Conservation (phyloP, 768 basidiomycete species). For the Leucosporidium scottii region DNA sequence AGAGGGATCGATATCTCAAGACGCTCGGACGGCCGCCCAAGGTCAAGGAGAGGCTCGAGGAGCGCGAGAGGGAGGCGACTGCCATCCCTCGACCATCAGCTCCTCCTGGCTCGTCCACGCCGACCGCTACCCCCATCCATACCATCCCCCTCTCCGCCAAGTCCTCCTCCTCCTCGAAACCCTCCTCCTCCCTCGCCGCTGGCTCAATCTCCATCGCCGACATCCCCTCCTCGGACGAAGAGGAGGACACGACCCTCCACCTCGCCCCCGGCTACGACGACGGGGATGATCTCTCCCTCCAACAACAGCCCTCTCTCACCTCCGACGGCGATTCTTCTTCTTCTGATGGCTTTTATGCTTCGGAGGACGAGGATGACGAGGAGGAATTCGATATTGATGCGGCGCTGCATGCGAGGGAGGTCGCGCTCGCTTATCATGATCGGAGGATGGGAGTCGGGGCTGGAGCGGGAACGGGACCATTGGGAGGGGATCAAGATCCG, state of each 20-base stretch:
- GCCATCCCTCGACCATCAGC: neutral
- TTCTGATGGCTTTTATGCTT: constrained; percentile 10
- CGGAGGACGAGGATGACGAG: constrained; percentile 8
- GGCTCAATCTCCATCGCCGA: constrained; percentile 16
- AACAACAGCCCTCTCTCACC: constrained; percentile 3
- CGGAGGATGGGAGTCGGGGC: constrained; percentile 22
- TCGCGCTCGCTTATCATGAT: constrained; percentile 31
- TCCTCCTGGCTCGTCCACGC: too few species aligned
- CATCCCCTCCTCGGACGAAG: neutral
- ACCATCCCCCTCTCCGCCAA: constrained; percentile 24
- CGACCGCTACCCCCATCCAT: constrained; percentile 8
- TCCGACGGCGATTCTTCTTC: constrained; percentile 8
- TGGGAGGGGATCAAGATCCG: constrained; percentile 15
- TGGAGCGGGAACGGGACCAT: constrained; percentile 25
- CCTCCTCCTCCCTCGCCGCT: neutral
- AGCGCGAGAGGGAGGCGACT: neutral
- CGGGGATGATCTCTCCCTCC: constrained; percentile 10
- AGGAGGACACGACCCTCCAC: too few species aligned
- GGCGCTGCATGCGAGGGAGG: constrained; percentile 25
- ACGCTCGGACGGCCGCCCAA: constrained; percentile 6
- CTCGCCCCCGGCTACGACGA: neutral
- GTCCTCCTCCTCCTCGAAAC: neutral
- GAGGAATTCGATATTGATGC: constrained; percentile 28
- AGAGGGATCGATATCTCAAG: neutral
- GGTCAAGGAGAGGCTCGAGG: constrained; percentile 2